Conservation (phyloP, 2,329 filamentous ascomycete species). For the Leptographium flavum region DNA sequence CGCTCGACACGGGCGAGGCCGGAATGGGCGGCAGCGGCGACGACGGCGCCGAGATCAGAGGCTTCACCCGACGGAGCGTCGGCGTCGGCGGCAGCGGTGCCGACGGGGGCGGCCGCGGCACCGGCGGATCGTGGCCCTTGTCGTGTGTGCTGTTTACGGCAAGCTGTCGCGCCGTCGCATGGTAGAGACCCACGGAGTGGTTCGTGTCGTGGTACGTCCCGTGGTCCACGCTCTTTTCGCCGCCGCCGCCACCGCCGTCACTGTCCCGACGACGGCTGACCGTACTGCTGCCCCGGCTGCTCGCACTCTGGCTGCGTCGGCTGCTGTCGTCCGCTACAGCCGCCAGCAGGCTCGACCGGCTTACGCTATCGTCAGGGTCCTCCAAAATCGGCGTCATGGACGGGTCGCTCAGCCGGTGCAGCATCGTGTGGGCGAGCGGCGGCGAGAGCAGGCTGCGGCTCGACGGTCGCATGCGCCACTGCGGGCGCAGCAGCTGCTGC, state of each 20-base stretch:
- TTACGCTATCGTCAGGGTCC: conserved; percentile 5
- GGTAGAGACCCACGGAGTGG: too few species aligned
- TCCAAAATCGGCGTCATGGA: conserved; percentile 9
- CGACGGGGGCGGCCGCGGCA: background rate
- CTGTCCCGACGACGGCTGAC: background rate
- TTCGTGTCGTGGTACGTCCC: too few species aligned
- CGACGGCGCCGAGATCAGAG: background rate
- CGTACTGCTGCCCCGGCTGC: background rate
- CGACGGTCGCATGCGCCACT: background rate
- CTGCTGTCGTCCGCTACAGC: background rate
- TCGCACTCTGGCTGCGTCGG: background rate
- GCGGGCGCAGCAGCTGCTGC: background rate
- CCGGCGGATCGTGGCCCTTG: conserved; percentile 1
- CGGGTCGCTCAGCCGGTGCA: conserved; percentile 7
- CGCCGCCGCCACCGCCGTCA: background rate
- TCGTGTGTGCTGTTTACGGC: conserved; percentile 4
- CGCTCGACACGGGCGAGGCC: background rate
- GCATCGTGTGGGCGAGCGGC: background rate
- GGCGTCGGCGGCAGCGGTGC: background rate
- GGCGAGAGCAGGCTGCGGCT: background rate
- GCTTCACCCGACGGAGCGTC: background rate
- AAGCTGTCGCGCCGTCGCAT: conserved; percentile 12
- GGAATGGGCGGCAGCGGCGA: background rate
- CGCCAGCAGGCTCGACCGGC: background rate
- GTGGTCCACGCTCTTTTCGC: conserved; percentile 4